phyloP scores from a whole-genome alignment of 2,329 filamentous ascomycete species.

The Cytospora chrysosperma region DNA sequence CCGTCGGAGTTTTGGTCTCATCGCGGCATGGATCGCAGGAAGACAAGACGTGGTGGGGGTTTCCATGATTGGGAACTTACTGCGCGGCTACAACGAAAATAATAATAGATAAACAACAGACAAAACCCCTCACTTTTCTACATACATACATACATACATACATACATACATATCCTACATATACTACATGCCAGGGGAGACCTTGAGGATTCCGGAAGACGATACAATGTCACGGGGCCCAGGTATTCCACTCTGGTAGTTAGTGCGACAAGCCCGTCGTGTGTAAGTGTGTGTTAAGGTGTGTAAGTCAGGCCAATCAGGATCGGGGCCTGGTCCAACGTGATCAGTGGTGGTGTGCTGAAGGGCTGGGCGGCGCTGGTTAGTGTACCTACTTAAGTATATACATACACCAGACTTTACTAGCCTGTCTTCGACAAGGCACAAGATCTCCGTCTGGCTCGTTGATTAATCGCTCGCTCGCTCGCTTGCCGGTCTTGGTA shows the following conservation, averaged over 20 bases:
- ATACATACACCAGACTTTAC: no score
- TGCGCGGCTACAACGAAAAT: no score
- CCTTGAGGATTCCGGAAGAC: no score
- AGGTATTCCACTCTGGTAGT: background rate
- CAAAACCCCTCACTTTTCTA: background rate
- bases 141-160: no score
- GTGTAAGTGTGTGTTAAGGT: background rate
- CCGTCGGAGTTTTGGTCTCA: background rate
- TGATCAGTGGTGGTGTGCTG: conserved; percentile 22
- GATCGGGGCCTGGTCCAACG: conserved; percentile 14
- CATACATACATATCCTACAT: no score
- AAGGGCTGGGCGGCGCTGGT: background rate
- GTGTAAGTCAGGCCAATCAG: conserved; percentile 20
- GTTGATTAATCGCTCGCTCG: background rate
- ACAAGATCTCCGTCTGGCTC: conserved; percentile 6
- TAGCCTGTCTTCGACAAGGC: background rate
- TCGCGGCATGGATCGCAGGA: background rate
- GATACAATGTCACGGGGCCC: background rate
- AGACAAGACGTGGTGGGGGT: no score
- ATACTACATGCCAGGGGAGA: no score
- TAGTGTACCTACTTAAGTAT: no score
- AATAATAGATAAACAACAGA: background rate
- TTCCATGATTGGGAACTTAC: no score
- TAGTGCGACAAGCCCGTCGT: conserved; percentile 2
- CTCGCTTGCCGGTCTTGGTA: background rate